phyloP scores from a whole-genome alignment of 345 rosid species.

The Crucihimalaya himalaica region DNA sequence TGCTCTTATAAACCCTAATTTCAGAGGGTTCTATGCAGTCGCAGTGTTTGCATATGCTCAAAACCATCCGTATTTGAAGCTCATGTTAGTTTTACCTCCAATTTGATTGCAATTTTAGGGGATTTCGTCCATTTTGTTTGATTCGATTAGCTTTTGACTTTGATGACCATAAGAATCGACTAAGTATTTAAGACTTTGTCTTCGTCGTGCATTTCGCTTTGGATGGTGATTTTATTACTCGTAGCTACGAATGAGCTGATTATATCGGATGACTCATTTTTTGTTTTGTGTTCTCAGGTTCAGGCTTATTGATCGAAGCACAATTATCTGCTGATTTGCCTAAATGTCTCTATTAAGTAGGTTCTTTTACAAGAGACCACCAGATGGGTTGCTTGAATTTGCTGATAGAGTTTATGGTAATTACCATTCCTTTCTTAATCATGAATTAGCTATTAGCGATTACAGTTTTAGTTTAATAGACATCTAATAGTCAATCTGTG shows the following conservation, averaged over 20 bases:
- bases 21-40: not conserved
- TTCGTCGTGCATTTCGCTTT: not conserved
- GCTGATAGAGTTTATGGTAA: slow-evolving; percentile 96
- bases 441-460: not conserved
- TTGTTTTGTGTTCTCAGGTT: slow-evolving; percentile 8
- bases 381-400: slow-evolving; percentile 95
- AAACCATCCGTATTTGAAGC: not conserved
- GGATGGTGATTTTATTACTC: slow-evolving; percentile 6
- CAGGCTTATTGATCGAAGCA: slow-evolving; percentile 23
- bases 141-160: slow-evolving; percentile 37
- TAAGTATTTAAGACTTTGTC: not conserved
- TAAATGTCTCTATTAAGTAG: slow-evolving; percentile 86
- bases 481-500: slow-evolving; percentile 13
- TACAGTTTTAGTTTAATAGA: not conserved
- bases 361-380: slow-evolving; percentile 90
- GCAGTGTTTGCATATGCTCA: slow-evolving; percentile 11
- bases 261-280: not conserved
- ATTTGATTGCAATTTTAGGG: slow-evolving; percentile 13
- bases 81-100: not conserved
- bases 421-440: not conserved
- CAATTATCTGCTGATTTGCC: not conserved
- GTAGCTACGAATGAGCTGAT: slow-evolving; percentile 4
- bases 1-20: slow-evolving; percentile 39
- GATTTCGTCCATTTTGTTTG: not conserved
- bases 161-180: slow-evolving; percentile 21